Conservation (phyloP, 371 early-diverging fungal genomes). For the Mucor saturninus region DNA sequence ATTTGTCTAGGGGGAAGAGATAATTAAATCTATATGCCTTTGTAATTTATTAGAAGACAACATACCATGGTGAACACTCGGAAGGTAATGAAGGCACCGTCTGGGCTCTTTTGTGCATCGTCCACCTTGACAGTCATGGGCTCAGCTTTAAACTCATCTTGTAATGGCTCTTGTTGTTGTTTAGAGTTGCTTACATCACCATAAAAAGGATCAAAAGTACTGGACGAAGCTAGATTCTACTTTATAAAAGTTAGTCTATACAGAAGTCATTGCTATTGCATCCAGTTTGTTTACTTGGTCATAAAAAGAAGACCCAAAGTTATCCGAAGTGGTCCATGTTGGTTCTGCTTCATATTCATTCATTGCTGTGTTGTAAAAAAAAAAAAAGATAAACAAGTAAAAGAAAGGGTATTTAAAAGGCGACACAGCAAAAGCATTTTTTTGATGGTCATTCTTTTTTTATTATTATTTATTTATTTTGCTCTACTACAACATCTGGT, state of each 20-base stretch:
- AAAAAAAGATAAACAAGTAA: constrained; percentile 6
- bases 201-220: constrained; percentile 28
- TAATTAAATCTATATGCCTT: too few species aligned
- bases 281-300: constrained; percentile 11
- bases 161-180: not conserved
- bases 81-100: constrained; percentile 42
- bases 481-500: constrained; percentile 3
- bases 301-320: not conserved
- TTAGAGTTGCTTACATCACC: not conserved
- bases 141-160: constrained; percentile 24
- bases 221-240: constrained; percentile 25
- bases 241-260: constrained; percentile 2
- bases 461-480: not conserved
- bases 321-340: not conserved
- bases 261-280: too few species aligned
- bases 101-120: constrained; percentile 77
- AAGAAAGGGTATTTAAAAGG: constrained; percentile 1
- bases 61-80: constrained; percentile 36
- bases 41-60: too few species aligned
- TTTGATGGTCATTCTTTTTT: not conserved
- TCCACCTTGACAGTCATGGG: constrained; percentile 63
- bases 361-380: constrained; percentile 2
- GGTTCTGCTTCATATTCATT: not conserved
- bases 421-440: not conserved
- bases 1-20: constrained; percentile 48